Evolutionary conservation across 768 basidiomycete genomes (phyloP), one percentile per base, ranked within the genome.

Genomic region (Pholiota molesta): DNA sequence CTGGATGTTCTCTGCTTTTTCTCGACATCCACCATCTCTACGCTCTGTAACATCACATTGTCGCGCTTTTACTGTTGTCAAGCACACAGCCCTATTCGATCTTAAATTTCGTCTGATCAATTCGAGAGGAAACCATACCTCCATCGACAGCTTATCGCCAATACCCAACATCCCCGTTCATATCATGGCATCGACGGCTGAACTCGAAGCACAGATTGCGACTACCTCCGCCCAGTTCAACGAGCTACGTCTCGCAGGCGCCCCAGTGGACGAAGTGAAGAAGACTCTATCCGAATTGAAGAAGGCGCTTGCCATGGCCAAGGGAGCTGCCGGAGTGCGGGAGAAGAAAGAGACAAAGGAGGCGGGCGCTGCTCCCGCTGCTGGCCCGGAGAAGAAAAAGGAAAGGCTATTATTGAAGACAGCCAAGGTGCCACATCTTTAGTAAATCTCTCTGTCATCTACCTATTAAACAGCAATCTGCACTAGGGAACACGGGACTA

Each of bases 401-500:
- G 90, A 85, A 55, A 78, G 85, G 52, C 71, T 98, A 64, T 71
- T 91, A 60, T 82, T 99, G 67, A 99, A 99, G 79, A 97, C 95
- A 1, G 91, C 95, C 44, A 98, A 99, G 86, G 95, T 92, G 57
- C 59, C 26, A 26, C 26, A 87, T 67, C 23, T 44, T 3, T 59
- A 13, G 40, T 53, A 23, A 16, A 23, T 45, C n/a, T 13, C 37
- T 31, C 17, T 59, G 57, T 37, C 63, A 66, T 62, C 64, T 60
- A 65, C 64, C 13, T 52, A 52, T 44, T 29, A 26, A 51, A 49
- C 26, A 26, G 26, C 26, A 26, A 2, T 26, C 26, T 19, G 5
- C 8, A 68, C 52, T 59, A 97, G 92, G 97, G 97, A 37, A 99
- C 97, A 17, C 86, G 94, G 54, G 97, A 99, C 75, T 98, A 94